Evolutionary conservation across 768 basidiomycete genomes (phyloP).

Genomic region (Atractiella rhizophila): DNA sequence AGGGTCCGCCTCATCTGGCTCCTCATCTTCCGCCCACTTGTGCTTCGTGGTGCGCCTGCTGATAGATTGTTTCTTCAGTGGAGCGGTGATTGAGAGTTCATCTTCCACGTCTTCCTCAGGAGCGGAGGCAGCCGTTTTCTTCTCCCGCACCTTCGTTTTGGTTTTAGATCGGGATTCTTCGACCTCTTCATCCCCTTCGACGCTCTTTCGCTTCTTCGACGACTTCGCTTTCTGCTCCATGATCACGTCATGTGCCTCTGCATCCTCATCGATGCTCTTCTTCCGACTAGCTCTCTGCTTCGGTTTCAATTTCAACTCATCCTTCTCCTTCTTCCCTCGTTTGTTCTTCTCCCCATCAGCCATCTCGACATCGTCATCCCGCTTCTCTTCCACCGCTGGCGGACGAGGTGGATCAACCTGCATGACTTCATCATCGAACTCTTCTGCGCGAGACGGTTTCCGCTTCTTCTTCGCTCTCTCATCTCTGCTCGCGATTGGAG

Average conservation of each 20-base stretch:
- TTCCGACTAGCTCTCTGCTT: neutral
- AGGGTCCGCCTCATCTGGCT: slow-evolving; percentile 1
- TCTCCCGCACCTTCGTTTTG: neutral
- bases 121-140: neutral
- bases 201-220: slow-evolving; percentile 2
- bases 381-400: neutral
- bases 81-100: neutral
- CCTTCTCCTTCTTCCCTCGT: slow-evolving; percentile 5
- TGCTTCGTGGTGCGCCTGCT: slow-evolving; percentile 1
- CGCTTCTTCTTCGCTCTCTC: slow-evolving; percentile 7
- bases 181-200: too few relatives aligned
- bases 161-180: too few relatives aligned
- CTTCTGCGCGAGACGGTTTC: neutral
- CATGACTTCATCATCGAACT: slow-evolving; percentile 1
- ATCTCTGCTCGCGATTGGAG: neutral
- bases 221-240: neutral
- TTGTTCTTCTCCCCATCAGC: slow-evolving; percentile 1
- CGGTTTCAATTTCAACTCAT: neutral
- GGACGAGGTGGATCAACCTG: neutral
- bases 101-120: neutral
- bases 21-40: too few relatives aligned
- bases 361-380: slow-evolving; percentile 14
- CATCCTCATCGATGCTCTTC: neutral
- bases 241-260: neutral
- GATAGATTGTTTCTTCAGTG: too few relatives aligned